Base-by-base conservation (phyloP, 228 moss, liverwort and hornwort genomes). In the Sphagnum magellanicum region DNA sequence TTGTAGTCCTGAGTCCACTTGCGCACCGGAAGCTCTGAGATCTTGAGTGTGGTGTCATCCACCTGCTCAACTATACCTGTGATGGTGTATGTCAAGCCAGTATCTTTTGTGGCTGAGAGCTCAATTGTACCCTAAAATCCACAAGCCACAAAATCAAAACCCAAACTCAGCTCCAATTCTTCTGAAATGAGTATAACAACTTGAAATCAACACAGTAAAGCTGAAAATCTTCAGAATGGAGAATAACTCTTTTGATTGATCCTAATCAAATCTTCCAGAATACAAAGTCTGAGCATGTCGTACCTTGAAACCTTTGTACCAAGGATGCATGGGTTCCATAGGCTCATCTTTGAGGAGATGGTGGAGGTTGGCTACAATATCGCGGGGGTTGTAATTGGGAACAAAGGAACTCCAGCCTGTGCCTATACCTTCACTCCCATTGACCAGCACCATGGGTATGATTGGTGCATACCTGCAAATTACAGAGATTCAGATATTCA, bases 1-100 rank as follows among this genome's bases (percentile, higher is more conserved):
- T 98, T 98, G 86, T 98, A 98, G 67, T 98, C 98, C 71, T 94
- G 98, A 15, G 98, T 98, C 98, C 98, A 98, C 71, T 98, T 98
- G 50, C 91, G 94, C 12, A 98, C 90, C 49, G 98, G 98, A 47
- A 98, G 79, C 83, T 98, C 98, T 49, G 92, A 93, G 67, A 98
- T 84, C 74, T 94, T 98, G 48, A 98, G 74, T 0, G 87, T 83
- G 4, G 90, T 90, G 66, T 92, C 92, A 65, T 94, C 79, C 11
- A 94, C 75, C 79, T 92, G 87, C 47, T 98, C 87, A 52, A 92
- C 85, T 58, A 68, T 80, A 67, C 98, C 98, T 11, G 92, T 98
- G 32, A 92, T 82, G 5, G 90, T 90, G 81, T 98, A 98, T 0
- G 97, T 91, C 64, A 89, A 57, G 60, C 93, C 93, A 66, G 78